phyloP scores from a whole-genome alignment of 169 alveolate species.

The Perkinsus olseni region DNA sequence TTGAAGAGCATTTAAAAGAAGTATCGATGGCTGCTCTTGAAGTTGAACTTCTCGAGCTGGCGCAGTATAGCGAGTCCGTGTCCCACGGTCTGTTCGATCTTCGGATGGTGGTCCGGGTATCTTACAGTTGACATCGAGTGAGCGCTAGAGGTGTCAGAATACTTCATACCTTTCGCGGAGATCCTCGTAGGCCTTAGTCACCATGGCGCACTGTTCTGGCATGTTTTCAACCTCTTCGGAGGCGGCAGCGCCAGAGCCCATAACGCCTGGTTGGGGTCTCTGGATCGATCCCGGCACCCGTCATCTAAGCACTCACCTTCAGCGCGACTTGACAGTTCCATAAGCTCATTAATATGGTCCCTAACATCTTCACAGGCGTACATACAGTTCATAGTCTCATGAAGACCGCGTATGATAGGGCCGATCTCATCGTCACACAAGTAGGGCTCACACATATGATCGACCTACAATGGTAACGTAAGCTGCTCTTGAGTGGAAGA shows the following conservation, averaged over 20 bases:
- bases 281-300: not conserved
- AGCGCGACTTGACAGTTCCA: slow-evolving; percentile 3
- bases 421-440: not conserved
- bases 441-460: slow-evolving; percentile 3
- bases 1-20: not conserved
- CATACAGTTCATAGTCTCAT: not conserved
- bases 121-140: too few species aligned
- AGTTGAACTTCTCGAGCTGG: slow-evolving; percentile 3
- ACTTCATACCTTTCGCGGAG: not conserved
- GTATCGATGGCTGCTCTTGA: slow-evolving; percentile 13
- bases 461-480: not conserved
- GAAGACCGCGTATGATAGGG: not conserved
- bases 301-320: not conserved
- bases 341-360: slow-evolving; percentile 3
- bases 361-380: slow-evolving; percentile 13
- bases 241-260: not conserved
- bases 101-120: slow-evolving; percentile 9
- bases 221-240: not conserved
- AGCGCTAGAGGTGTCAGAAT: not conserved
- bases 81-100: slow-evolving; percentile 15
- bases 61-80: slow-evolving; percentile 13
- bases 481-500: not conserved
- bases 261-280: not conserved
- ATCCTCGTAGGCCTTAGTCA: not conserved
- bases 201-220: not conserved